A percentile compares a stretch with the other conserved stretches of the same genome.
Evolutionary conservation across 352 stramenopile genomes (phyloP).

Genomic region (Globisporangium alternatum): DNA sequence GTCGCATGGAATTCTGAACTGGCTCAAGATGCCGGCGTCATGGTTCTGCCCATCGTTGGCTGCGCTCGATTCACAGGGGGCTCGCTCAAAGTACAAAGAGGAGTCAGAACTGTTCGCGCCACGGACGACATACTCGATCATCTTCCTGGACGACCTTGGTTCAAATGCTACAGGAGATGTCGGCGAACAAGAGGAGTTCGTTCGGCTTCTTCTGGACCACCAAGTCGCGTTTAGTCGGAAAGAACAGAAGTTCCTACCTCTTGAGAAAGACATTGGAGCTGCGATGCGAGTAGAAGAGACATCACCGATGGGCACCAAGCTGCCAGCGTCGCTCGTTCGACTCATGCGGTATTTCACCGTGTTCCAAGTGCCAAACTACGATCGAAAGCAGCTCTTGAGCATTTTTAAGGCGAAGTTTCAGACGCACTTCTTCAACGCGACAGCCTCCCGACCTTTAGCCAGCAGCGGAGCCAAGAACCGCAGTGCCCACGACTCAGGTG

Average conservation of each 20-base stretch:
- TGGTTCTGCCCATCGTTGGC: conserved; percentile 33
- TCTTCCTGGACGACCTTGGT: conserved; percentile 59
- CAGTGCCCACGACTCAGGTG: not conserved
- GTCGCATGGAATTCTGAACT: conserved; percentile 41
- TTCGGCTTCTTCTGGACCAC: conserved; percentile 52
- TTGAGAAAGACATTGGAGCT: conserved; percentile 41
- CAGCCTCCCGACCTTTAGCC: not conserved
- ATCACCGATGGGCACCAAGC: not conserved
- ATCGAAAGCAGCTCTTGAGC: conserved; percentile 43
- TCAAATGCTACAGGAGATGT: conserved; percentile 1
- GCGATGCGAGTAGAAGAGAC: conserved; percentile 24
- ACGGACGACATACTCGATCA: conserved; percentile 25
- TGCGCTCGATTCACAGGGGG: not conserved
- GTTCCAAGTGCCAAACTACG: conserved; percentile 35
- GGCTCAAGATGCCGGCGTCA: conserved; percentile 32
- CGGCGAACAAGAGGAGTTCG: conserved; percentile 31
- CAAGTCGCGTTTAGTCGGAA: conserved; percentile 33
- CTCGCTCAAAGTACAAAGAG: conserved; percentile 24
- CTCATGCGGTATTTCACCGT: conserved; percentile 55
- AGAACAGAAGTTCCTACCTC: conserved; percentile 18
- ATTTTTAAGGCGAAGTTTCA: conserved; percentile 51
- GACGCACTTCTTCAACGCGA: conserved; percentile 21
- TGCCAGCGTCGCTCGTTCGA: conserved; percentile 13
- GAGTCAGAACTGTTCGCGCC: conserved; percentile 40
- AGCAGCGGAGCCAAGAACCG: not conserved